These are phyloP conservation scores for Suillus bovinus DNA, from an alignment of 768 basidiomycete genomes.

Conservation along the genomic window DNA sequence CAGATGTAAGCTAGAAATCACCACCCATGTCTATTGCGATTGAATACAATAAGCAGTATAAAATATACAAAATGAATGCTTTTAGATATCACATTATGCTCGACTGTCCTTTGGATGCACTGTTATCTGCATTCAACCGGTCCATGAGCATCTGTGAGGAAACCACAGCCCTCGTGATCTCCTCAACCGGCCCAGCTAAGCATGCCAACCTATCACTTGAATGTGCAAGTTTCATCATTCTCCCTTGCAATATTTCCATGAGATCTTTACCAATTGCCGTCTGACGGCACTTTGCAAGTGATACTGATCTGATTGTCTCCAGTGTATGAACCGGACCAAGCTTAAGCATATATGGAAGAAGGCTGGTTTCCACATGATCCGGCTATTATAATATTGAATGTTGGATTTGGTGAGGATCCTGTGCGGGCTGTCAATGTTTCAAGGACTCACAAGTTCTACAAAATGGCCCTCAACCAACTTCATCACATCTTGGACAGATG, in stretches of 20 bases:
- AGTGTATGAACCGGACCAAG: too few species aligned
- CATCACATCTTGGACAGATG: neutral
- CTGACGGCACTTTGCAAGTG: neutral
- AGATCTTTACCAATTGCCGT: neutral
- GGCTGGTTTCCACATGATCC: neutral
- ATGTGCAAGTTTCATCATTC: neutral
- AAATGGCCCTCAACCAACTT: neutral
- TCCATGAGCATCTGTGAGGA: neutral
- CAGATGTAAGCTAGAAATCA: too few species aligned
- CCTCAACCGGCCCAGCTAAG: neutral
- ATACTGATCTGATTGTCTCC: neutral
- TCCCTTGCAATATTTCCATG: neutral
- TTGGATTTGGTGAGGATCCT: neutral
- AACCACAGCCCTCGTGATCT: neutral
- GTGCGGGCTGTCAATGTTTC: neutral
- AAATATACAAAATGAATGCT: too few species aligned
- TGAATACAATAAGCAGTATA: too few species aligned
- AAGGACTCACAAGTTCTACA: neutral
- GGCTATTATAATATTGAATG: neutral
- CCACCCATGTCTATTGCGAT: too few species aligned
- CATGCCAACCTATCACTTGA: neutral
- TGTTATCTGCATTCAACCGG: neutral
- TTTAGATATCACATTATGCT: too few species aligned
- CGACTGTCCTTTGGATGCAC: neutral
- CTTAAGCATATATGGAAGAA: neutral